Conservation (phyloP, 2,329 filamentous ascomycete species). For the Laburnicola sp. region DNA sequence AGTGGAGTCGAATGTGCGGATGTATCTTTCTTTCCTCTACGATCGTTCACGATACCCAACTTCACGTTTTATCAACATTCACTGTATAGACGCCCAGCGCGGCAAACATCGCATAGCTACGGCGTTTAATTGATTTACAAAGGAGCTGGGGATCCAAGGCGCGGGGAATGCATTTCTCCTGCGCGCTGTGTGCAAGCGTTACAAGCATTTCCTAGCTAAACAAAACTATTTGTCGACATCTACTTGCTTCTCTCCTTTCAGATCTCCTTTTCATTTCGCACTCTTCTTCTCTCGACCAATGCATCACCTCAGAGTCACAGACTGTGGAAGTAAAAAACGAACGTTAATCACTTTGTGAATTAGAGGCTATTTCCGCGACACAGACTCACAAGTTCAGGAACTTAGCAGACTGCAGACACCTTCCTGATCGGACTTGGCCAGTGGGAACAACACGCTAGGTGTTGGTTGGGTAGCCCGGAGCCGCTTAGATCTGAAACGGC, state of each 20-base stretch:
- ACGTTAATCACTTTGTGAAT: too few relatives aligned
- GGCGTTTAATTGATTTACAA: conserved; percentile 16
- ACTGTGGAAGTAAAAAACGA: too few relatives aligned
- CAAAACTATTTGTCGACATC: conserved; percentile 1
- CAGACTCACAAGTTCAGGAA: too few relatives aligned
- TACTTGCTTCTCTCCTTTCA: neutral
- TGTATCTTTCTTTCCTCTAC: conserved; percentile 3
- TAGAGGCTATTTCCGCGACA: too few relatives aligned
- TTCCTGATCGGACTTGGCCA: conserved; percentile 20
- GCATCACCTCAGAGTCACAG: too few relatives aligned
- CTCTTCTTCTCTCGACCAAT: neutral
- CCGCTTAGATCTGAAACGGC: conserved; percentile 31
- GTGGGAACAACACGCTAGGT: conserved; percentile 22
- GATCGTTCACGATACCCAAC: conserved; percentile 25
- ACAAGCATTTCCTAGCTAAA: neutral
- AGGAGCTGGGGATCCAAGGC: neutral
- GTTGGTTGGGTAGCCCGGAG: conserved; percentile 19
- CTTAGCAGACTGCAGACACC: neutral
- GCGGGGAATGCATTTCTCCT: neutral
- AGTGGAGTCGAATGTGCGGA: neutral
- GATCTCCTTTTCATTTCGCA: too few relatives aligned
- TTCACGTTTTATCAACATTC: conserved; percentile 11
- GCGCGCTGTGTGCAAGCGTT: neutral
- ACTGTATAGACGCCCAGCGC: conserved; percentile 11
- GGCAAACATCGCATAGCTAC: conserved; percentile 15